Evolutionary conservation across 495 filamentous ascomycete genomes (phyloP), one percentile per base, ranked within the genome.

Genomic region (Tuber brumale): DNA sequence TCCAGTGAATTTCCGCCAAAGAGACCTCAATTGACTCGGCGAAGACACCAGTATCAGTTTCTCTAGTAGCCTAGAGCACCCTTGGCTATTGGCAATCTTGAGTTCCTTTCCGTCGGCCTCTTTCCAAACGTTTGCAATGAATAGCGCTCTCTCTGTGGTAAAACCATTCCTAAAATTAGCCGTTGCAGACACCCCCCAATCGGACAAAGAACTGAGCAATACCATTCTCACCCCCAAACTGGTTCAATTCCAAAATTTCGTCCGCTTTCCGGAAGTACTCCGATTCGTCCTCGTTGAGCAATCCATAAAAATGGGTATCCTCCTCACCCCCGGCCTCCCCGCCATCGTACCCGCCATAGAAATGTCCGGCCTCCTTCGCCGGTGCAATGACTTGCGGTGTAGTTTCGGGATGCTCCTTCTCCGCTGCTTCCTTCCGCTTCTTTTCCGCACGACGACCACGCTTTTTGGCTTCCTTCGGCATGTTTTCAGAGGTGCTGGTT

Each of bases 41-140:
- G 90, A 91, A 46, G 94, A 95, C 80, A 96, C 86, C 57, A 93
- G 85, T 75, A 99, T 95, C 82, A 98, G 83, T 46, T 94, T 88
- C 85, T 99, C 96, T 90, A 98, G 91, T 66, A 98, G 86, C 45
- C 95, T 87, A 70, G 95, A 99, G 84, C 94, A 97, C 4, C 92
- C 94, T 85, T 99, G 95, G 83, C 92, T 96, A 85, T 91, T 93
- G 31, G 94, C 95, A 81, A 99, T 89, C 86, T 98, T 99, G 84
- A 98, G 86, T 82, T 98, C 95, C 84, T 97, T 97, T 70, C 93
- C 94, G 70, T 89, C 86, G 27, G 94, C 94, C 83, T 98, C 95
- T 75, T 87, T 85, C 84, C 92, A 97, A 70, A 97, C 91, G 84
- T 91, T 97, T 23, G 90, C 88, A 23, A 99, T 85, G 83, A 97